Evolutionary conservation across 2,329 filamentous ascomycete genomes (phyloP), one percentile per base, ranked within the genome.

Genomic region (Colletotrichum cordylinicola): DNA sequence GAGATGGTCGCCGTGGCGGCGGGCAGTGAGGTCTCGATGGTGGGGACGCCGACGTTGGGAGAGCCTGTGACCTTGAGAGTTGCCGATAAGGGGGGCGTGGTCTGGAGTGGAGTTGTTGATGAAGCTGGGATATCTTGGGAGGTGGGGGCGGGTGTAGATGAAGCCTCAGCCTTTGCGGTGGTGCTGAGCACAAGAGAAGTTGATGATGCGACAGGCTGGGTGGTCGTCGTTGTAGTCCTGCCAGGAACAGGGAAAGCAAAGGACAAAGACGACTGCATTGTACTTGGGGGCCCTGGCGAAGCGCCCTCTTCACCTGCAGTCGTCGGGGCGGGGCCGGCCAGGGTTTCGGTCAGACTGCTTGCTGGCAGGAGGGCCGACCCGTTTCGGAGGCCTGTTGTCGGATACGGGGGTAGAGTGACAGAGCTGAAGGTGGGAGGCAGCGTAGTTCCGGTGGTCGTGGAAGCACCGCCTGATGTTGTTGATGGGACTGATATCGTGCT

Each of bases 11-110:
- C 81, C 1, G 87, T 86, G 6, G 83, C 82, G 6, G 83, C 82
- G 4, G 84, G 82, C 31, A 84, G 80, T n/a, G 79, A 79, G 62
- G 77, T 82, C 33, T 83, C 84, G 35, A 83, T 82, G 0, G 89
- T 90, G 0, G 89, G 89, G 9, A 90, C 80, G 1, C 79, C 79
- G 12, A 78, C 71, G 76, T 86, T 83, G 1, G 85, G 82, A 2
- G 80, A 77, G 8, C 86, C 85, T 6, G 86, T 88, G 24, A 77
- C 60, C 16, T 48, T 67, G 27, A 43, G 39, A 33, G 48, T 65
- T 37, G 58, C 48, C 9, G 62, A 68, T 43, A 71, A 55, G 4
- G 35, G 31, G 16, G 33, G 21, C 6, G 27, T 39, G 27, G 66
- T 43, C 29, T 56, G 48, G 33, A 60, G 35, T 21, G 62, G 4